Percentiles rank a stretch among this genome's conserved stretches.
phyloP scores from a whole-genome alignment of 495 filamentous ascomycete genomes.

The Cladorrhinum samala region DNA sequence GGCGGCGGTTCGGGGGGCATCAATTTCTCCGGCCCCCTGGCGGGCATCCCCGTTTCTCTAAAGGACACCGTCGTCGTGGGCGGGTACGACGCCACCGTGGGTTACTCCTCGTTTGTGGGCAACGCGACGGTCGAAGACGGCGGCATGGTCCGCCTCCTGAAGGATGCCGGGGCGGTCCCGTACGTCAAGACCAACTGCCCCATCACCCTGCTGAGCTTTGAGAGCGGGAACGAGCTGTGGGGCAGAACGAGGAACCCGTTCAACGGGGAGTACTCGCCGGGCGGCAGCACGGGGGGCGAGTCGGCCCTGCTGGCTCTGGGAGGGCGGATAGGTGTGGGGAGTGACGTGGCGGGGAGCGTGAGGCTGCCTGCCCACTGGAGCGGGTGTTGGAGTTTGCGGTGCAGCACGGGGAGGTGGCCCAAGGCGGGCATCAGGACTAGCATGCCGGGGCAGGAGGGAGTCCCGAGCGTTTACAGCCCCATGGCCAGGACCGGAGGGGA shows the following conservation, averaged over 20 bases:
- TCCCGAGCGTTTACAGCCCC: constrained; percentile 83
- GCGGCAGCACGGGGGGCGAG: constrained; percentile 89
- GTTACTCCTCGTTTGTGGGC: constrained; percentile 67
- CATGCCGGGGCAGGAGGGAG: constrained; percentile 92
- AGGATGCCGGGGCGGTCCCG: constrained; percentile 91
- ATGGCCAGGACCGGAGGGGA: constrained; percentile 89
- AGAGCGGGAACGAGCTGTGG: constrained; percentile 87
- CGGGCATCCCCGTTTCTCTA: constrained; percentile 81
- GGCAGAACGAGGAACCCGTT: constrained; percentile 81
- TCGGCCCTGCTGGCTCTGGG: constrained; percentile 78
- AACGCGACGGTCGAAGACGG: constrained; percentile 64
- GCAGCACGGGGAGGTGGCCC: constrained; percentile 94
- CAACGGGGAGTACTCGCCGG: constrained; percentile 75
- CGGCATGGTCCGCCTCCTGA: constrained; percentile 66
- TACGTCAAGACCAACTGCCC: constrained; percentile 97
- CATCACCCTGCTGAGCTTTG: constrained; percentile 85
- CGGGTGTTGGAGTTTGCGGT: constrained; percentile 84
- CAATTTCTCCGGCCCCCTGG: constrained; percentile 76
- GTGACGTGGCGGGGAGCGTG: constrained; percentile 90
- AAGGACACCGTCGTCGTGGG: constrained; percentile 84
- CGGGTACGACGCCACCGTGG: constrained; percentile 83
- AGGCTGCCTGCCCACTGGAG: constrained; percentile 84
- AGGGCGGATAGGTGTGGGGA: constrained; percentile 88
- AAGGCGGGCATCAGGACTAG: constrained; percentile 78
- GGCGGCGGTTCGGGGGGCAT: constrained; percentile 36